phyloP scores from a whole-genome alignment of 169 alveolate species.

The Cryptosporidium xiaoi region DNA sequence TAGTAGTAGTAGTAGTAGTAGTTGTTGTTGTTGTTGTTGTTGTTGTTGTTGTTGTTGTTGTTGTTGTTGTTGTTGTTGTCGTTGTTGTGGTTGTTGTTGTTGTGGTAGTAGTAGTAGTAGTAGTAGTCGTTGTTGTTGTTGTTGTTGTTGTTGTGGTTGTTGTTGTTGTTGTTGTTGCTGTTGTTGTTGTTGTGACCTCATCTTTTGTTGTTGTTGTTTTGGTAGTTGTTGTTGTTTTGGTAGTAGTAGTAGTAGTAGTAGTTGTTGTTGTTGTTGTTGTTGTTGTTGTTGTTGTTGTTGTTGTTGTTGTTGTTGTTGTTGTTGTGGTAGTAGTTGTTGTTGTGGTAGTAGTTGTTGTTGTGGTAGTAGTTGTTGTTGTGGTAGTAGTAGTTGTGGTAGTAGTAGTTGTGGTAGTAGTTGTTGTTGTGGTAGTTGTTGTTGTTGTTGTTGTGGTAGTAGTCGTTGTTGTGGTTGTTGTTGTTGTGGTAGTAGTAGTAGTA shows the following conservation, averaged over 20 bases:
- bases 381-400: slow-evolving; percentile 7
- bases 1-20: slow-evolving; percentile 6
- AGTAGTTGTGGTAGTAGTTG: slow-evolving; percentile 26
- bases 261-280: slow-evolving; percentile 23
- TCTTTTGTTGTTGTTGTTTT: slow-evolving; percentile 9
- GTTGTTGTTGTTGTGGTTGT: slow-evolving; percentile 22
- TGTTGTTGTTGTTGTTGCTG: slow-evolving; percentile 30
- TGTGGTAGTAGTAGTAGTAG: slow-evolving; percentile 19
- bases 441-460: slow-evolving; percentile 40
- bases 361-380: neutral
- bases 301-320: slow-evolving; percentile 9
- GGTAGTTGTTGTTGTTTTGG: slow-evolving; percentile 11
- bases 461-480: slow-evolving; percentile 15
- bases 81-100: slow-evolving; percentile 14
- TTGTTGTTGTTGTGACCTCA: slow-evolving; percentile 19
- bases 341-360: slow-evolving; percentile 13
- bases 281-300: slow-evolving; percentile 3
- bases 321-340: neutral
- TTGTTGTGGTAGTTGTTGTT: slow-evolving; percentile 10
- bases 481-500: neutral
- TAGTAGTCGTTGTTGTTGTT: slow-evolving; percentile 9
- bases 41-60: slow-evolving; percentile 25
- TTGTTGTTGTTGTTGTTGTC: slow-evolving; percentile 31
- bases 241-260: slow-evolving; percentile 13
- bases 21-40: slow-evolving; percentile 10